These are phyloP conservation scores for Panicum hallii DNA, from an alignment of 202 grass and related monocot species.

Conservation along the genomic window DNA sequence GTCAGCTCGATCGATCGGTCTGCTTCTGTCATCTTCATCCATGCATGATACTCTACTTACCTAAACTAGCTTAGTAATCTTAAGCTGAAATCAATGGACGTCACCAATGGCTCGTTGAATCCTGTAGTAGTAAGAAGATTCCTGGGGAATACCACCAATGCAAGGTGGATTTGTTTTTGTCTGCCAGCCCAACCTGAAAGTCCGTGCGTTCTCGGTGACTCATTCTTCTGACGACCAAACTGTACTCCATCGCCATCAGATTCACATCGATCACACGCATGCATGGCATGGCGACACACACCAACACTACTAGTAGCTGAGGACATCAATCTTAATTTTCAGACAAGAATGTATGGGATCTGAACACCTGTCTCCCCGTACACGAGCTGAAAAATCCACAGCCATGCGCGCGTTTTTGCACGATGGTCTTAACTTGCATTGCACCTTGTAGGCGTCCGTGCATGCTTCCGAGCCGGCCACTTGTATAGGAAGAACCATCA, in stretches of 20 bases:
- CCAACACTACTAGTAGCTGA: no score
- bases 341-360: no score
- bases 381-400: no score
- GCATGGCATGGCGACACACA: neutral
- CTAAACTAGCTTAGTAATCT: neutral
- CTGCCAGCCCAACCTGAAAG: neutral
- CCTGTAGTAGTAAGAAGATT: neutral
- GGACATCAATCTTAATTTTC: no score
- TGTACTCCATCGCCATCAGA: slow-evolving; percentile 1
- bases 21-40: neutral
- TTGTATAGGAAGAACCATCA: no score
- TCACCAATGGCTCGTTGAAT: neutral
- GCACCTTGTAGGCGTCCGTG: no score
- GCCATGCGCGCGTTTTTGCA: no score
- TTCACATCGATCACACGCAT: no score
- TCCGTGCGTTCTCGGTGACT: neutral
- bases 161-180: neutral
- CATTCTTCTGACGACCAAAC: neutral
- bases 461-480: no score
- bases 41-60: neutral
- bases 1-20: slow-evolving; percentile 7
- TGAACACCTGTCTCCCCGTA: no score
- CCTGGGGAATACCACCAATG: neutral
- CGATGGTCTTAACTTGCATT: no score
- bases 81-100: neutral